phyloP scores from a whole-genome alignment of 139 green algal genomes.

The Coelastrella sp. region DNA sequence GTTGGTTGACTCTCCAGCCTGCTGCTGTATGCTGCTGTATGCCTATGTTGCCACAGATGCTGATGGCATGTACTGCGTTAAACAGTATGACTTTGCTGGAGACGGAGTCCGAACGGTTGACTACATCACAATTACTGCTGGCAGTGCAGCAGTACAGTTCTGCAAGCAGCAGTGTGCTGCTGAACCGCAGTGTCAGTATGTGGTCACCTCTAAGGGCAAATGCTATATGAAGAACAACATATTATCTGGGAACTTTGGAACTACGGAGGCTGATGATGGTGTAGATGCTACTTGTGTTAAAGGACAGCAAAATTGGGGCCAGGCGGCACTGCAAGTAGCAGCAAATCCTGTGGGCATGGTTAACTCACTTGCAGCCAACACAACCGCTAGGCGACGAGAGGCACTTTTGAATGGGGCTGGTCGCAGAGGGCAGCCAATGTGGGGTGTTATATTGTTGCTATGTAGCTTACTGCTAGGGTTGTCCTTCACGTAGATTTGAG shows the following conservation, averaged over 20 bases:
- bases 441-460: no score
- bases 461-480: no score
- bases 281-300: slow-evolving; percentile 45
- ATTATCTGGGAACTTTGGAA: slow-evolving; percentile 32
- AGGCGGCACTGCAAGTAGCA: slow-evolving; percentile 33
- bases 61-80: slow-evolving; percentile 38
- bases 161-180: slow-evolving; percentile 46
- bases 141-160: slow-evolving; percentile 32
- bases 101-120: slow-evolving; percentile 20
- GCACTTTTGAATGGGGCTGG: not conserved
- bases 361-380: not conserved
- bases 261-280: not conserved
- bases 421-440: no score
- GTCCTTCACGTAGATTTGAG: no score
- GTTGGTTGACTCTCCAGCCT: not conserved
- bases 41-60: not conserved
- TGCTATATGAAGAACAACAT: slow-evolving; percentile 53
- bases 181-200: slow-evolving; percentile 44
- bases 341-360: not conserved
- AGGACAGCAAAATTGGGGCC: slow-evolving; percentile 29
- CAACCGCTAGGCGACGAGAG: not conserved
- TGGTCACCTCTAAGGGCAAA: slow-evolving; percentile 25
- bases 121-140: slow-evolving; percentile 43
- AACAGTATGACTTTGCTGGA: slow-evolving; percentile 50
- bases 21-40: not conserved